Evolutionary conservation across 169 alveolate genomes (phyloP), one percentile per base, ranked within the genome.

Genomic region (Cryptosporidium tyzzeri): DNA sequence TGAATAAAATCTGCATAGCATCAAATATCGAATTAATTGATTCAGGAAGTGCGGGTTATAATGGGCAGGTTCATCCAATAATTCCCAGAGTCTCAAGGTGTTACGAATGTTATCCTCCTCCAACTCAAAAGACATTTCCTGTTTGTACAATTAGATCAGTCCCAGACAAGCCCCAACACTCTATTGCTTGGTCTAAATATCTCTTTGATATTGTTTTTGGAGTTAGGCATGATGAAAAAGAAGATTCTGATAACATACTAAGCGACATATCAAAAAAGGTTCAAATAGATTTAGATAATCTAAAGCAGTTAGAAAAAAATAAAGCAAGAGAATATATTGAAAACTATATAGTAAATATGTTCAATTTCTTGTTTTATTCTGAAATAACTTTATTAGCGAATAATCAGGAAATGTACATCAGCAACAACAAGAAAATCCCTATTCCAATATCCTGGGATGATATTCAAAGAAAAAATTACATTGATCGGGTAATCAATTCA

Each of bases 121-220:
- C 97, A 1, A 89, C 93, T 59, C 95, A 94, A 65, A 96, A 96
- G 93, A 85, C 95, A 35, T 97, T 94, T 62, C 99, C 99, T 5
- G 98, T 98, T 48, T 99, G 99, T 84, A 98, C 99, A 26, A 97
- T 99, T 29, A 96, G 99, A 50, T 96, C 97, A 84, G 96, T 97
- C n/a, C 99, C 99, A 31, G 98, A 98, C 53, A 96, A 96, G 91
- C 98, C 99, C 50, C 99, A 97, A 85, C 99, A 99, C 92, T 98
- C 99, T 93, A 96, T 99, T 10, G 99, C 98, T 53, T 98, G 99
- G 99, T 99, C 98, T 16, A 96, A 97, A 86, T 92, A 94, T 55
- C 95, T 97, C 33, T 96, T 95, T 85, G 98, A 96, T 86, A 92
- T 84, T 29, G 73, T 94, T 84, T 95, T 92, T 71, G 96, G 97